Base-by-base conservation (phyloP, 2,329 filamentous ascomycete species). In the Aspergillus awamori region DNA sequence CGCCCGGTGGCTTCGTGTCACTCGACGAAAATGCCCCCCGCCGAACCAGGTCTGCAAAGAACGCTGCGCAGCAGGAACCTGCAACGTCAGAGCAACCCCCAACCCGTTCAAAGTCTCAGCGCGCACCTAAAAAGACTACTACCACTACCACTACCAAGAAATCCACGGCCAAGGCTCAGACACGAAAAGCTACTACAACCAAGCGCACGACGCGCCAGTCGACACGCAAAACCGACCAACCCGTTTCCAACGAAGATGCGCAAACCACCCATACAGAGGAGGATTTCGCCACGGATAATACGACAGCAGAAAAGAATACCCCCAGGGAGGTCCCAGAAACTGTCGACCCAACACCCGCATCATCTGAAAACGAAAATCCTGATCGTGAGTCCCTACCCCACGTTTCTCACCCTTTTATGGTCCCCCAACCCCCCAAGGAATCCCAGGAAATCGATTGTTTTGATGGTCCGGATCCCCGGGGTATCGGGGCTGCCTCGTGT, bases 1-100 rank as follows among this genome's bases (percentile, higher is more conserved):
- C 75, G 36, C 75, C 76, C 33, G 66, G 70, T 39, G 72, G 73
- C 33, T 68, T 74, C 36, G 57, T 72, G 22, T 72, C 73, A 17
- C 74, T 76, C 26, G 72, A 77, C 13, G 67, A 59, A 3, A 48
- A 62, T 13, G 33, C 63, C 26, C 53, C 63, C 57, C 65, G 69
- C 59, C 67, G 64, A 26, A 69, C 67, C 15, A 63, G 66, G 57
- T 64, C 63, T 8, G 63, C 64, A n/a, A 66, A 68, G 55, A 64
- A 57, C 41, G 59, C 11, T 26, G 30, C 54, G 36, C 55, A 64
- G 38, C 60, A 59, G 43, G 36, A 54, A 28, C 24, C 58, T 26
- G 63, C 60, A 39, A 54, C 60, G 13, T 36, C 57, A 41, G 45
- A 59, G 48, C 59, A 69, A 53, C 39, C 61, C 47, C 30, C 62